phyloP scores from a whole-genome alignment of 2,329 filamentous ascomycete genomes.

The Chaetomiaceae sp. region DNA sequence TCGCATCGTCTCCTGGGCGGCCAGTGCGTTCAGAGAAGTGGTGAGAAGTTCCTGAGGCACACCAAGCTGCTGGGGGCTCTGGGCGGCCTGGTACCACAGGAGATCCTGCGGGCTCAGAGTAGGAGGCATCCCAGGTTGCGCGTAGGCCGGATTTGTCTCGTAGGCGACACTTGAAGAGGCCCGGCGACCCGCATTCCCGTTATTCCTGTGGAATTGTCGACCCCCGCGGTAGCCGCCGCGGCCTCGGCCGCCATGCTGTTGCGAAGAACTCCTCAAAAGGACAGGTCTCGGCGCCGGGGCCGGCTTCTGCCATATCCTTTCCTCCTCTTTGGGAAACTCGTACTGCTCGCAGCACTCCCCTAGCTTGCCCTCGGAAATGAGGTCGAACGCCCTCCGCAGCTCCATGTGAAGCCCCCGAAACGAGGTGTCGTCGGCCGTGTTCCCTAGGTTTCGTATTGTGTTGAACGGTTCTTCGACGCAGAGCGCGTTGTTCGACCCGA shows the following conservation, averaged over 20 bases:
- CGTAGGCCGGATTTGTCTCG: conserved; percentile 43
- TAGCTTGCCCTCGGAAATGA: conserved; percentile 73
- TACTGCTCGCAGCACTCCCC: conserved; percentile 83
- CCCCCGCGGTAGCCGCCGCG: conserved; percentile 46
- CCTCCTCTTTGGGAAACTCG: conserved; percentile 80
- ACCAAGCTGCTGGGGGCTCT: conserved; percentile 42
- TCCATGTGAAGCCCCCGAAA: conserved; percentile 89
- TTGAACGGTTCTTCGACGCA: conserved; percentile 99
- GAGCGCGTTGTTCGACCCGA: conserved; percentile 72
- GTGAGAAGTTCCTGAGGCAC: conserved; percentile 33
- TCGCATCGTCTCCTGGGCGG: conserved; percentile 34
- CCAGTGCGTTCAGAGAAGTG: conserved; percentile 20
- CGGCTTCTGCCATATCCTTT: conserved; percentile 56
- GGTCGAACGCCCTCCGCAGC: conserved; percentile 79
- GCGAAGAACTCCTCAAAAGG: conserved; percentile 57
- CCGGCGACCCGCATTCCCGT: conserved; percentile 42
- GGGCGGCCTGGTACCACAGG: conserved; percentile 44
- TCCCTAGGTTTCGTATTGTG: conserved; percentile 79
- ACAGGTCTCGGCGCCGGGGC: conserved; percentile 49
- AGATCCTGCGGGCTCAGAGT: conserved; percentile 44
- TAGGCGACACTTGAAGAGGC: conserved; percentile 51
- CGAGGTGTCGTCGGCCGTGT: conserved; percentile 92
- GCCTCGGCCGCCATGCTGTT: conserved; percentile 49
- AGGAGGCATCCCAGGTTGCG: conserved; percentile 35
- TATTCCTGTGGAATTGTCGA: conserved; percentile 42